Percentiles rank a stretch among this genome's conserved stretches.
Conservation (phyloP, 768 basidiomycete species). For the Neoboletus subvelutipes region DNA sequence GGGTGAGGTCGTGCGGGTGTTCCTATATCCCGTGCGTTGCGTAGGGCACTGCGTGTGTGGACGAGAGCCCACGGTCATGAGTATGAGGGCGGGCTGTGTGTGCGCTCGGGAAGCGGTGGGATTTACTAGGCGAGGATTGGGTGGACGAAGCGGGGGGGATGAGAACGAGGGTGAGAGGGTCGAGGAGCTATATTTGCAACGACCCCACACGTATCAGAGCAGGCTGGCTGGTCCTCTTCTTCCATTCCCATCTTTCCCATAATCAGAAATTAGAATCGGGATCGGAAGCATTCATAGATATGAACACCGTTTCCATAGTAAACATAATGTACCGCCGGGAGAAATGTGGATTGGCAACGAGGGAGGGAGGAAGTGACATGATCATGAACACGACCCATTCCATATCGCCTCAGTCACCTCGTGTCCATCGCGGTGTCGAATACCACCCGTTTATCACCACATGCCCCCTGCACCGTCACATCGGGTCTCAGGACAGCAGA, state of each 20-base stretch:
- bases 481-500: too few species aligned
- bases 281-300: background rate
- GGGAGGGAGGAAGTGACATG: background rate
- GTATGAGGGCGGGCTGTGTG: background rate
- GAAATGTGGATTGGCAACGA: background rate
- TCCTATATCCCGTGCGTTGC: background rate
- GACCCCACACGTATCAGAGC: too few species aligned
- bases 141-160: background rate
- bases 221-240: too few species aligned
- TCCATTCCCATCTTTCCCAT: too few species aligned
- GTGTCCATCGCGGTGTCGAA: too few species aligned
- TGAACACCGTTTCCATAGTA: background rate
- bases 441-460: background rate
- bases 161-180: background rate
- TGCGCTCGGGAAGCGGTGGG: background rate
- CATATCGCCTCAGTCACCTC: too few species aligned
- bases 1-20: too few species aligned
- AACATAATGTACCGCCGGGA: background rate
- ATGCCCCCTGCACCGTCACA: background rate
- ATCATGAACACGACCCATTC: too few species aligned
- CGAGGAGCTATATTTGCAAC: background rate
- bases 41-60: background rate
- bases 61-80: slow-evolving; percentile 1
- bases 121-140: background rate
- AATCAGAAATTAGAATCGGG: too few species aligned